Percentiles rank a stretch among this genome's conserved stretches.
phyloP scores from a whole-genome alignment of 2,329 filamentous ascomycete species.

The Neofusicoccum sp. region DNA sequence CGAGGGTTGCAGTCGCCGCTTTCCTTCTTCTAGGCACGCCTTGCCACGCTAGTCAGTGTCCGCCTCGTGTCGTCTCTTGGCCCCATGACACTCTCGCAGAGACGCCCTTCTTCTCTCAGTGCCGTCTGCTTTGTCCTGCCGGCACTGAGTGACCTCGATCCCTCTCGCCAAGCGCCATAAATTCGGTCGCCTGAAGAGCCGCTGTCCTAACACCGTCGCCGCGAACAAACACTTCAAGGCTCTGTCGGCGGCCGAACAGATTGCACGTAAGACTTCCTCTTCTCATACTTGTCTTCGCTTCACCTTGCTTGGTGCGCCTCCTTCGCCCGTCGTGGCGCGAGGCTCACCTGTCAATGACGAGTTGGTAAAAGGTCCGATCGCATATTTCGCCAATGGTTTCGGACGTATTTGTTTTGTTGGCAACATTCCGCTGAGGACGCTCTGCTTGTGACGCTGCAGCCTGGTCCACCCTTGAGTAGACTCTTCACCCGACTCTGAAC shows the following conservation, averaged over 20 bases:
- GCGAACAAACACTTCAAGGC: neutral
- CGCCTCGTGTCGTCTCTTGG: neutral
- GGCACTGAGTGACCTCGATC: neutral
- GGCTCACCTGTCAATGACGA: constrained; percentile 6
- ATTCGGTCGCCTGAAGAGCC: constrained; percentile 13
- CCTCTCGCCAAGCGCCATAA: neutral
- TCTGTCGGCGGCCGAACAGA: constrained; percentile 3
- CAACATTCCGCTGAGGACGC: neutral
- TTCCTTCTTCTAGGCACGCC: neutral
- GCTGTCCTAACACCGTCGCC: neutral
- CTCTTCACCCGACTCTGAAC: constrained; percentile 7
- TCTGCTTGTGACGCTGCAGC: neutral
- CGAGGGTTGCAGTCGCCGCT: neutral
- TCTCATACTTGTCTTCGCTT: neutral
- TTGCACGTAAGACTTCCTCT: neutral
- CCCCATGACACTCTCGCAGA: neutral
- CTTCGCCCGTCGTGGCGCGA: neutral
- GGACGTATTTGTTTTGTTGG: neutral
- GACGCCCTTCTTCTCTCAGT: neutral
- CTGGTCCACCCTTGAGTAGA: neutral
- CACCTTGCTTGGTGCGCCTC: neutral
- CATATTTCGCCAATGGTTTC: neutral
- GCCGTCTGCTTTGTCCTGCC: neutral
- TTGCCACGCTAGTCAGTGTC: constrained; percentile 9
- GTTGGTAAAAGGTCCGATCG: constrained; percentile 18